Evolutionary conservation across 169 alveolate species (phyloP).

Genomic region (Babesia ovata): DNA sequence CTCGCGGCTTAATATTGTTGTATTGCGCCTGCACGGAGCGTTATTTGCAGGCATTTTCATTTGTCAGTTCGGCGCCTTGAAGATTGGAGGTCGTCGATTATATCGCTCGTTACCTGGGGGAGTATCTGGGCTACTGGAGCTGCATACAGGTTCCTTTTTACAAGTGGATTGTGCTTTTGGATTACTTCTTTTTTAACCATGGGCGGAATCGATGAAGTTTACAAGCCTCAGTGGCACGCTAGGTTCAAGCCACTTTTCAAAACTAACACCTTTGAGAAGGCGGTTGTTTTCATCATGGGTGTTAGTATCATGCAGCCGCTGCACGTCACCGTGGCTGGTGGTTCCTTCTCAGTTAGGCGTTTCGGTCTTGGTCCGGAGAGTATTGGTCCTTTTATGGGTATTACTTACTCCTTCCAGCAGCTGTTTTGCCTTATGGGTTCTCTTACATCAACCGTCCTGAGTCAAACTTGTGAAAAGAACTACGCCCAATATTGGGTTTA

Average conservation of each 20-base stretch:
- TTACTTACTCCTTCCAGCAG: conserved; percentile 12
- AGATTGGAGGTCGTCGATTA: no score
- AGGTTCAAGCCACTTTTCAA: neutral
- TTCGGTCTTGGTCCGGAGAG: conserved; percentile 35
- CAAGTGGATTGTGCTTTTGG: neutral
- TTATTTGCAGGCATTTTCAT: no score
- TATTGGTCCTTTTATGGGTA: conserved; percentile 20
- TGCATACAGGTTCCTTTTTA: no score
- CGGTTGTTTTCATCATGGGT: conserved; percentile 11
- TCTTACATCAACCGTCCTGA: neutral
- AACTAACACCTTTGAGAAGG: neutral
- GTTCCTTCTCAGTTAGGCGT: conserved; percentile 11
- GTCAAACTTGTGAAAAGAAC: neutral
- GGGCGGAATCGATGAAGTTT: neutral
- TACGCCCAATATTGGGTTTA: neutral
- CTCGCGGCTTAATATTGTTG: no score
- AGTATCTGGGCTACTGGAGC: no score
- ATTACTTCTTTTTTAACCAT: neutral
- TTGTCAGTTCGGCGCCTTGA: no score
- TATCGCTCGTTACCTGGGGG: no score
- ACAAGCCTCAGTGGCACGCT: neutral
- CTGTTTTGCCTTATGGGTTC: conserved; percentile 2
- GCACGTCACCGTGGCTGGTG: conserved; percentile 11
- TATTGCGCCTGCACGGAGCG: no score
- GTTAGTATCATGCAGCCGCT: conserved; percentile 16